Evolutionary conservation across 768 basidiomycete genomes (phyloP).

Genomic region (Tubosaeta sp.): DNA sequence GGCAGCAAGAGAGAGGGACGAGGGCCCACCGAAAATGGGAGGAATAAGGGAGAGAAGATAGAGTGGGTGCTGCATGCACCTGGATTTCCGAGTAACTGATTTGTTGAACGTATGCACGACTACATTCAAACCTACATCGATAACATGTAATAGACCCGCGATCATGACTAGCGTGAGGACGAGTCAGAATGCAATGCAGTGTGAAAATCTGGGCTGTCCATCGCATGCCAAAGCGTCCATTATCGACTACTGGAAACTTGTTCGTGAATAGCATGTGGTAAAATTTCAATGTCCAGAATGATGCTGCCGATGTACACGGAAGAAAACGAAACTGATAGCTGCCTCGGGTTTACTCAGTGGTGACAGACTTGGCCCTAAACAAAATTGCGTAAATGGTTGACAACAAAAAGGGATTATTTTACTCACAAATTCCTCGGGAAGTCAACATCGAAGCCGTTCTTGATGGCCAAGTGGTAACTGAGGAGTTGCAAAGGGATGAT

Average conservation of each 20-base stretch:
- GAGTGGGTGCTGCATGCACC: no score
- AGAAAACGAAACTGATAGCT: background rate
- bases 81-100: no score
- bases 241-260: conserved; percentile 22
- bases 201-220: conserved; percentile 10
- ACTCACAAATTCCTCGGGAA: conserved; percentile 94
- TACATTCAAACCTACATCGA: background rate
- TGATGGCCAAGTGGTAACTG: conserved; percentile 93
- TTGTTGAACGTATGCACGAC: no score
- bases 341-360: conserved; percentile 50
- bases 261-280: conserved; percentile 20
- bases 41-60: conserved; percentile 29
- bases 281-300: conserved; percentile 13
- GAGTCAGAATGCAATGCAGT: background rate
- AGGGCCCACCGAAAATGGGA: conserved; percentile 1
- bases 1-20: conserved; percentile 14
- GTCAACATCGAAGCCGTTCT: conserved; percentile 96
- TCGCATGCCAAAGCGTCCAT: conserved; percentile 27
- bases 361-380: conserved; percentile 70
- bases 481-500: conserved; percentile 94
- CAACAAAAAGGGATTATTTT: background rate
- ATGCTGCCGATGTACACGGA: background rate
- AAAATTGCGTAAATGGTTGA: conserved; percentile 8
- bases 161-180: background rate
- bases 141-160: background rate